Conservation (phyloP, 805 yeast genomes). For the Kurtzmaniella cleridarum region DNA sequence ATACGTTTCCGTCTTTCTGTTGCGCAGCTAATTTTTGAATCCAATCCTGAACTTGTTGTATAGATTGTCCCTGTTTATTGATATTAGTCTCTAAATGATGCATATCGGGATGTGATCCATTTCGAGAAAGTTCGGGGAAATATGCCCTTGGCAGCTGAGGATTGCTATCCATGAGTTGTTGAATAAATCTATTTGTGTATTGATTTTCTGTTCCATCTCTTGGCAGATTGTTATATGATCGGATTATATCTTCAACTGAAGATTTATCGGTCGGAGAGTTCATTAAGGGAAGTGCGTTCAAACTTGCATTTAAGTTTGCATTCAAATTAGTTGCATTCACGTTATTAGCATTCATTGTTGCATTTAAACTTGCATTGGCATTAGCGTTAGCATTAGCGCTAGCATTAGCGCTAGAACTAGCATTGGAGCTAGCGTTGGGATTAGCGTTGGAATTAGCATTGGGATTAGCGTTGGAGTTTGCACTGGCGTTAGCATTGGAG, state of each 20-base stretch:
- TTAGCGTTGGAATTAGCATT: background rate
- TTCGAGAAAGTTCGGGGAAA: constrained; percentile 23
- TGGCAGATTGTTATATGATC: constrained; percentile 20
- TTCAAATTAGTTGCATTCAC: no score
- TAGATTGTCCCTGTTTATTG: constrained; percentile 44
- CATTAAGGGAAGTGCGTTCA: no score
- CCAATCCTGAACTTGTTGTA: constrained; percentile 56
- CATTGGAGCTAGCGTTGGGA: background rate
- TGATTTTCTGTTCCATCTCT: constrained; percentile 1
- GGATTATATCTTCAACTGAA: constrained; percentile 24
- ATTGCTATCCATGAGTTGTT: constrained; percentile 22
- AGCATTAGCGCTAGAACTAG: background rate
- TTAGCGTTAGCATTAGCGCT: background rate
- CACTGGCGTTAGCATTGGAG: background rate
- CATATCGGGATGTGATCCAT: constrained; percentile 9
- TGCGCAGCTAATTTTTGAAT: constrained; percentile 32
- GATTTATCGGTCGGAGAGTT: background rate
- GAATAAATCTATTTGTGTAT: constrained; percentile 20
- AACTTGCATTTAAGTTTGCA: no score
- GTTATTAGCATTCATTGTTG: background rate
- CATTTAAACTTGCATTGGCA: background rate
- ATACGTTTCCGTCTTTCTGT: constrained; percentile 16
- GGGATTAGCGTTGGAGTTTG: background rate
- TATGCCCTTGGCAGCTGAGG: constrained; percentile 28
- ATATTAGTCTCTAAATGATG: constrained; percentile 43